Base-by-base conservation (phyloP, 73 alveolate species). In the Paramecium primaurelia region DNA sequence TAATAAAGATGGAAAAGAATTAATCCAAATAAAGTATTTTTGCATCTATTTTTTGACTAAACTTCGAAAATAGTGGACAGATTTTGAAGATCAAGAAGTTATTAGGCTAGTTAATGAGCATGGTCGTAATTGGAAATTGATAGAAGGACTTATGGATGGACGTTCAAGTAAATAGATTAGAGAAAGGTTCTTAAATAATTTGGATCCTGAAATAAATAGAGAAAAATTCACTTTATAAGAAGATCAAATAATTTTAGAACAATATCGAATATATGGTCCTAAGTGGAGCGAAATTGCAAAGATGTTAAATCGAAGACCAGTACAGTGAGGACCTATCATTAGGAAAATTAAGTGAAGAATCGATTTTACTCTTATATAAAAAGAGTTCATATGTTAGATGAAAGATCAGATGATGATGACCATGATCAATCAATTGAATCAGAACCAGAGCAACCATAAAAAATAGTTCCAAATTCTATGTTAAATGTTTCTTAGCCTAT, bases 291-390 rank as follows among this genome's bases (percentile, higher is more conserved):
- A 80, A 25, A 80, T 80, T 7, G 71, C 91, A 10, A 80, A 80
- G 26, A 42, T 40, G 77, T 44, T 80, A 32, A 42, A 80, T 45
- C 47, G 91, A 80, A 80, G 91, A 49, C 91, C 91, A 18, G 91
- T 80, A 80, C 75, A 45, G 60, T 37, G 88, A 64, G 84, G 84
- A 64, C 84, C 40, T 73, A 73, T 73, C 87, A 42, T 45, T 45
- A 80, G 91, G 91, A 80, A 49, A 80, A 80, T 32, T 36, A 80
- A 80, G 91, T 80, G 75, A 80, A 80, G 58, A 80, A 80, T 80
- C 91, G 91, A 8, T 80, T 80, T 49, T 80, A 80, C 73, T 80
- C 91, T 26, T 80, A 80, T 64, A 80, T 80, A 20, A 42, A 80
- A 49, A 80, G 91, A 80, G 91, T 80, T 11, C 58, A 18, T 28